Evolutionary conservation across 2,329 filamentous ascomycete species (phyloP), one percentile per base, ranked within the genome.

Genomic region (Cladorrhinum sp.): DNA sequence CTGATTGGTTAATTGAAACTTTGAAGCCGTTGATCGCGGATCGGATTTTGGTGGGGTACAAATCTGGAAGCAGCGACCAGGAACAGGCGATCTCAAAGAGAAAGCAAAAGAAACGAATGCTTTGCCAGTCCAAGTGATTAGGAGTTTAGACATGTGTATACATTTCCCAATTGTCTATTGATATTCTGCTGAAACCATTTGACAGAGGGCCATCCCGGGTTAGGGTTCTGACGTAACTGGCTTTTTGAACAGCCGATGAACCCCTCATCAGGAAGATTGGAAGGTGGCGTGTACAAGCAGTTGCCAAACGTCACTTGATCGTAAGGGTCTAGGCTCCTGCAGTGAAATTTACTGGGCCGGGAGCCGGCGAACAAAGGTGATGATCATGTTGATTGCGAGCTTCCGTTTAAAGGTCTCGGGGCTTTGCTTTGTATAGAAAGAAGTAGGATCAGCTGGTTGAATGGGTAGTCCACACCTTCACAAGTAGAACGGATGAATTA

Each of bases 1-100:
- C 58, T 64, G 59, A 66, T 66, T 66, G 64, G 64, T 52, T 58
- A 59, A 52, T 58, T 29, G 51, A 25, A 54, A 13, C 29, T 32
- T 32, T 32, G 6, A 13, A 45, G n/a, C 22, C 16, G 13, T 50
- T 48, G 54, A 38, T 48, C 36, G 20, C 53, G 22, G 41, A 24
- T 20, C 41, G 16, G 16, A 2, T 45, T 41, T 38, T 41, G 24
- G 51, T 54, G 51, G 51, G 51, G 20, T 18, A 53, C 18, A 5
- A 16, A 3, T 45, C n/a, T 45, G 41, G n/a, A 45, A 45, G 41
- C 41, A 22, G 41, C 32, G 32, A 12, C 32, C 50, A 52, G 32
- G 50, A 25, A 27, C 24, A 29, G 24, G 18, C 50, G 27, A 27
- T 20, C 49, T 50, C 49, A 16, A 8, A 9, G 32, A 38, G 8